Evolutionary conservation across 2,329 filamentous ascomycete genomes (phyloP), one percentile per base, ranked within the genome.

Genomic region (Alternaria hordeiaustralica): DNA sequence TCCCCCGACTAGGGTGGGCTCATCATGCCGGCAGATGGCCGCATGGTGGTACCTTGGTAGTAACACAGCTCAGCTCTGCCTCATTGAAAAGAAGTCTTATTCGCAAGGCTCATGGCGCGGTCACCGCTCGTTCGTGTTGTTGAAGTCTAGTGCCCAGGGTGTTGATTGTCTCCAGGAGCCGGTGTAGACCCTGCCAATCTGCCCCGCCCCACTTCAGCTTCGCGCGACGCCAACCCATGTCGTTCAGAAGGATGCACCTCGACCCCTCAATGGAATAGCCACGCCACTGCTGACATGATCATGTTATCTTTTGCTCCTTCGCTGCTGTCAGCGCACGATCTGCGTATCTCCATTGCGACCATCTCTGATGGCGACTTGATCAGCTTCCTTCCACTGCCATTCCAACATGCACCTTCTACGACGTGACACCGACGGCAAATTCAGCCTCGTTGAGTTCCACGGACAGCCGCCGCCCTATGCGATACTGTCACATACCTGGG

Each of bases 401-500:
- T 6, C 1, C 45, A 46, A n/a, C 15, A 25, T 47, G 21, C 21
- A 25, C 8, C 45, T 47, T 6, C 36, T 23, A 1, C 20, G 6
- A 6, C 44, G 18, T 23, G 20, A 23, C 11, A 9, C 12, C 4
- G 12, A 46, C 44, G 44, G 44, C 44, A 12, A 23, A 6, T 46
- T 46, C 44, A 46, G 44, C 20, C 20, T 46, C 9, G 21, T 21
- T 11, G 44, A 46, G 12, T 46, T 15, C 18, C 25, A 28, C 30
- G 18, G 36, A 18, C 28, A 15, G 18, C 28, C n/a, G 50, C 56
- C 56, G 1, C 20, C 26, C 9, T 59, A 53, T 15, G 44, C 44
- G 3, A 50, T 58, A 58, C 67, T 66, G n/a, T 66, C 64, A n/a
- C 61, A 66, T 15, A 64, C 58, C 10, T 66, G 58, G 64, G 49